Conservation (phyloP, 2,329 filamentous ascomycete species). For the Elsinoe necatrix region DNA sequence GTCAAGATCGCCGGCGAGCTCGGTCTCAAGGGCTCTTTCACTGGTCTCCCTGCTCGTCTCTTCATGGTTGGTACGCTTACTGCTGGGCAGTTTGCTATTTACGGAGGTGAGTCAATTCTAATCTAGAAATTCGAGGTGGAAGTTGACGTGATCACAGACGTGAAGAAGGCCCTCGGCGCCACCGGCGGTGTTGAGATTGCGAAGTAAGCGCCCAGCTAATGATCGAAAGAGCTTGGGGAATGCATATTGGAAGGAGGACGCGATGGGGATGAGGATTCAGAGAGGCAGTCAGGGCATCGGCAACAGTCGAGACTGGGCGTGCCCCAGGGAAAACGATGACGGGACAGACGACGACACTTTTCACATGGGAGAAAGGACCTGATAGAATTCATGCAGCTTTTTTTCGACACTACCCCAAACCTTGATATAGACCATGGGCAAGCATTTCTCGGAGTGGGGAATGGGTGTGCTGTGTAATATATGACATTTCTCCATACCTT, state of each 20-base stretch:
- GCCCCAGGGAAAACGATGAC: background rate
- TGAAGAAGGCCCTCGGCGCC: conserved; percentile 48
- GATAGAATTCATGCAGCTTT: conserved; percentile 10
- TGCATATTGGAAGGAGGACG: background rate
- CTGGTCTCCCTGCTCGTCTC: conserved; percentile 71
- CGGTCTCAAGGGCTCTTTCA: conserved; percentile 67
- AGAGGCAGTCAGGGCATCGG: background rate
- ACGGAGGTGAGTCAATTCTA: conserved; percentile 42
- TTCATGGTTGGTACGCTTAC: conserved; percentile 69
- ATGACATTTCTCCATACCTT: background rate
- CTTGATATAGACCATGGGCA: conserved; percentile 10
- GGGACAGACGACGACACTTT: background rate
- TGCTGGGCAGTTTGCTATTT: conserved; percentile 81
- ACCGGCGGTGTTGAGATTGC: conserved; percentile 67
- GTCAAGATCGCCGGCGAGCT: conserved; percentile 86
- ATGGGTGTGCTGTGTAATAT: conserved; percentile 12
- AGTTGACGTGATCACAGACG: conserved; percentile 1
- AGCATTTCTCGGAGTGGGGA: conserved; percentile 12
- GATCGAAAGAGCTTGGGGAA: background rate
- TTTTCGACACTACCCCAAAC: background rate
- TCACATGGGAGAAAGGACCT: background rate
- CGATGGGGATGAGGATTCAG: background rate
- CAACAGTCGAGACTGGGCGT: background rate
- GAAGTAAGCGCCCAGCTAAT: conserved; percentile 24
- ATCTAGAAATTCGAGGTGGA: conserved; percentile 3